A percentile compares a stretch with the other conserved stretches of the same genome.
Conservation (phyloP, 352 stramenopile species). For the Blastocystis sp. region DNA sequence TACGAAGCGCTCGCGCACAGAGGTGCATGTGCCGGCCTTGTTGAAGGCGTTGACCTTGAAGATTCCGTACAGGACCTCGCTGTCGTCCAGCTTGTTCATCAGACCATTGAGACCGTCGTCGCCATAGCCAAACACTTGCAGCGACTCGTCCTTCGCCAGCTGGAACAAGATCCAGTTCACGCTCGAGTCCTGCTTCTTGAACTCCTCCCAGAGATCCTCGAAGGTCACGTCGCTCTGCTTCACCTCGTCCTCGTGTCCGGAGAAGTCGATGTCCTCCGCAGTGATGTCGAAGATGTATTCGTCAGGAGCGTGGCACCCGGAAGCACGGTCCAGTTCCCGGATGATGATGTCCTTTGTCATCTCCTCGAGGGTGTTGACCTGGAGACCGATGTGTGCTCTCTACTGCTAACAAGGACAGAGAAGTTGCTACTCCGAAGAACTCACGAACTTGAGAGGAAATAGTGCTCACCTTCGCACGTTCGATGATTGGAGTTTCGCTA, state of each 20-base stretch:
- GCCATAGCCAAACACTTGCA: conserved; percentile 45
- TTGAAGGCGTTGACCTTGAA: conserved; percentile 58
- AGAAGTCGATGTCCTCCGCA: conserved; percentile 35
- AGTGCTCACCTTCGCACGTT: conserved; percentile 36
- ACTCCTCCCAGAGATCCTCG: conserved; percentile 46
- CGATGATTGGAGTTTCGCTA: conserved; percentile 39
- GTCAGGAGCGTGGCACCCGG: conserved; percentile 23
- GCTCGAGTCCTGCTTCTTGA: conserved; percentile 33
- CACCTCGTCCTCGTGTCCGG: conserved; percentile 8
- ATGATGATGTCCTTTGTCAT: conserved; percentile 62
- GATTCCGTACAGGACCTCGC: conserved; percentile 52
- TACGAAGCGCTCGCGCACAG: conserved; percentile 42
- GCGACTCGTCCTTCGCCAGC: conserved; percentile 37
- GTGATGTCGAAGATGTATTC: conserved; percentile 61
- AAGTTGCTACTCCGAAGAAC: conserved; percentile 14
- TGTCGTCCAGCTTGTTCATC: conserved; percentile 12
- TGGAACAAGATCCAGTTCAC: conserved; percentile 58
- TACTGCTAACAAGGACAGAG: neutral
- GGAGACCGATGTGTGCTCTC: conserved; percentile 49
- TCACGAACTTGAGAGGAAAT: conserved; percentile 15
- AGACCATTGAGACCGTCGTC: conserved; percentile 18
- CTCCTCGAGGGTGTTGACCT: conserved; percentile 54
- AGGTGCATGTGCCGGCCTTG: neutral
- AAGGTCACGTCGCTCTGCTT: conserved; percentile 15
- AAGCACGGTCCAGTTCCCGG: neutral